Percentiles rank a stretch among this genome's conserved stretches.
These are phyloP conservation scores for Grosmannia huntii DNA, from an alignment of 2,329 filamentous ascomycete species.

Conservation along the genomic window DNA sequence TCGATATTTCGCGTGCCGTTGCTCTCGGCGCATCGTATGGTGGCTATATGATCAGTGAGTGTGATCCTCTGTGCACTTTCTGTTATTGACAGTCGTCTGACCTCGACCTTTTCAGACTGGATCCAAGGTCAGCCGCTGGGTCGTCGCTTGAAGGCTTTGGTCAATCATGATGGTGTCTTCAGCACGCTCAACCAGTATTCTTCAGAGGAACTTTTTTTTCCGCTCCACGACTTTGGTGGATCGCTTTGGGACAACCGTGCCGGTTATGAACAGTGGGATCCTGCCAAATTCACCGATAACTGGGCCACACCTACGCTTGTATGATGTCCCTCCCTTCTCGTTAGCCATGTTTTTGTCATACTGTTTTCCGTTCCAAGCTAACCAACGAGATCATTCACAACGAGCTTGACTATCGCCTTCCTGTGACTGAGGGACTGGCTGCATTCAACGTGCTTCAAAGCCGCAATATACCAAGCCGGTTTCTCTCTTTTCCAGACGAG, in stretches of 20 bases:
- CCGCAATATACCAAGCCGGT: slow-evolving; percentile 59
- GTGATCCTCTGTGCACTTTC: background rate
- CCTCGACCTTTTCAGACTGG: slow-evolving; percentile 44
- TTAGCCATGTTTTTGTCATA: background rate
- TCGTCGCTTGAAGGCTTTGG: slow-evolving; percentile 73
- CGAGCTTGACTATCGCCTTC: slow-evolving; percentile 78
- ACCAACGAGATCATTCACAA: slow-evolving; percentile 54
- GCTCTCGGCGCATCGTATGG: slow-evolving; percentile 65
- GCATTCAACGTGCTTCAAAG: slow-evolving; percentile 80
- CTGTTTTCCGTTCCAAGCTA: background rate
- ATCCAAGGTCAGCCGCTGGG: slow-evolving; percentile 79
- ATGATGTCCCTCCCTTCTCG: slow-evolving; percentile 10
- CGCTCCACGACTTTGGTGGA: slow-evolving; percentile 53
- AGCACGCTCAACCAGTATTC: slow-evolving; percentile 53
- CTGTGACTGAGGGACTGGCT: slow-evolving; percentile 70
- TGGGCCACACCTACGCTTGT: slow-evolving; percentile 84
- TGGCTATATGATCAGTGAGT: slow-evolving; percentile 59
- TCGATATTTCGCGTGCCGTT: slow-evolving; percentile 58
- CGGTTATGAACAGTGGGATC: slow-evolving; percentile 59
- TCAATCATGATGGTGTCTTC: slow-evolving; percentile 81
- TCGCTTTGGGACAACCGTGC: slow-evolving; percentile 48
- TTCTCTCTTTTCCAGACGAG: slow-evolving; percentile 71
- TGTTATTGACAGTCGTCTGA: background rate
- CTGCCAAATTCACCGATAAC: slow-evolving; percentile 46
- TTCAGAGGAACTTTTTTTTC: slow-evolving; percentile 59